Percentiles rank a stretch among this genome's conserved stretches.
Conservation (phyloP, 352 stramenopile genomes). For the Globisporangium paroecandrum region DNA sequence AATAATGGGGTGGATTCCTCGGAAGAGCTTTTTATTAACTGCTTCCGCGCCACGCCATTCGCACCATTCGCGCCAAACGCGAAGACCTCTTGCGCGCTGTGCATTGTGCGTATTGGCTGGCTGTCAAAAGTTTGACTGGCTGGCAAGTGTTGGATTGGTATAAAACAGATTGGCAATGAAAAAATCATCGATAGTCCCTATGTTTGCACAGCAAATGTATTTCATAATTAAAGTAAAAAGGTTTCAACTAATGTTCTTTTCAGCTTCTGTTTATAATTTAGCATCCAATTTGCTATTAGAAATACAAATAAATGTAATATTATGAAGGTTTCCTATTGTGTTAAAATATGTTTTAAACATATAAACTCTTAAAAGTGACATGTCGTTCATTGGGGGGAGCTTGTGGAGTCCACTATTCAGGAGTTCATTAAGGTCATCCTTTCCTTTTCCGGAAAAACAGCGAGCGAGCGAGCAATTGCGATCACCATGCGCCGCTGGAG, state of each 20-base stretch:
- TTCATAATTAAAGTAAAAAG: background rate
- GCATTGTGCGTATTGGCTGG: conserved; percentile 37
- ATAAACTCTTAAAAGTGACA: background rate
- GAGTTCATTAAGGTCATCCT: background rate
- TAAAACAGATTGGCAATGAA: background rate
- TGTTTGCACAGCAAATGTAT: background rate
- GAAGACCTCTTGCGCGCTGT: background rate
- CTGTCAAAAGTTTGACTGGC: conserved; percentile 12
- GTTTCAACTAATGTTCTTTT: background rate
- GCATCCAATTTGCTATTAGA: background rate
- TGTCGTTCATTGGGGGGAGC: background rate
- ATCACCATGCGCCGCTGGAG: conserved; percentile 13
- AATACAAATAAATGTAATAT: background rate
- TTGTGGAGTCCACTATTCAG: background rate
- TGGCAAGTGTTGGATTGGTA: background rate
- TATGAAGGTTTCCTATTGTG: background rate
- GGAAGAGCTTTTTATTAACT: conserved; percentile 30
- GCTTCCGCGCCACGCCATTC: background rate
- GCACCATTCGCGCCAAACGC: background rate
- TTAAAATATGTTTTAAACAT: background rate
- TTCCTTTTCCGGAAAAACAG: background rate
- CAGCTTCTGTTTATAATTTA: background rate
- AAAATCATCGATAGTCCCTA: background rate
- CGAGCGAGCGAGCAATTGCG: background rate
- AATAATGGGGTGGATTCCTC: conserved; percentile 47